These are phyloP conservation scores for Vigna unguiculata DNA, from an alignment of 306 rosid species.

Conservation along the genomic window DNA sequence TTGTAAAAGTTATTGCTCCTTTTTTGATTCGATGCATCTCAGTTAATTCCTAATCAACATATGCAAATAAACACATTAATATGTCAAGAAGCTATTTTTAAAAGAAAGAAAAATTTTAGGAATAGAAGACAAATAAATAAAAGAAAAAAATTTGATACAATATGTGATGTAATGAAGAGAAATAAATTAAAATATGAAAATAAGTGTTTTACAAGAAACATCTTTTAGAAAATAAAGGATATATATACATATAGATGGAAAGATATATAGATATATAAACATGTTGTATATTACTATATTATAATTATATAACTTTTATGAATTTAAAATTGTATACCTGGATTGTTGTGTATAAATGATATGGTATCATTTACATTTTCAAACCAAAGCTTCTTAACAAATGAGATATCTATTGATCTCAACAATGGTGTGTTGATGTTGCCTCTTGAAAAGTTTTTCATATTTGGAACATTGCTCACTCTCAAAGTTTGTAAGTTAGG, in stretches of 20 bases:
- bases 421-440: background rate
- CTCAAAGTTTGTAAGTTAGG: background rate
- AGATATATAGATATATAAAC: background rate
- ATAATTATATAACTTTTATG: too few relatives aligned
- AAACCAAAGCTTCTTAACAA: background rate
- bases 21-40: too few relatives aligned
- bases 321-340: background rate
- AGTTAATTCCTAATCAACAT: background rate
- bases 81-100: too few relatives aligned
- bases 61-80: too few relatives aligned
- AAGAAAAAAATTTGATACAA: too few relatives aligned
- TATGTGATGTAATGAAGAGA: background rate
- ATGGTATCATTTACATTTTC: background rate
- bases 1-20: too few relatives aligned
- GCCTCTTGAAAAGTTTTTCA: background rate
- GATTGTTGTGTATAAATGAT: background rate
- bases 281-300: too few relatives aligned
- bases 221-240: too few relatives aligned
- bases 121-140: too few relatives aligned
- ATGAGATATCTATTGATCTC: background rate
- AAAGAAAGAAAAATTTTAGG: too few relatives aligned
- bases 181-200: too few relatives aligned
- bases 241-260: too few relatives aligned
- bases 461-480: background rate
- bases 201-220: background rate